Evolutionary conservation across 352 stramenopile genomes (phyloP).

Genomic region (Globisporangium solare): DNA sequence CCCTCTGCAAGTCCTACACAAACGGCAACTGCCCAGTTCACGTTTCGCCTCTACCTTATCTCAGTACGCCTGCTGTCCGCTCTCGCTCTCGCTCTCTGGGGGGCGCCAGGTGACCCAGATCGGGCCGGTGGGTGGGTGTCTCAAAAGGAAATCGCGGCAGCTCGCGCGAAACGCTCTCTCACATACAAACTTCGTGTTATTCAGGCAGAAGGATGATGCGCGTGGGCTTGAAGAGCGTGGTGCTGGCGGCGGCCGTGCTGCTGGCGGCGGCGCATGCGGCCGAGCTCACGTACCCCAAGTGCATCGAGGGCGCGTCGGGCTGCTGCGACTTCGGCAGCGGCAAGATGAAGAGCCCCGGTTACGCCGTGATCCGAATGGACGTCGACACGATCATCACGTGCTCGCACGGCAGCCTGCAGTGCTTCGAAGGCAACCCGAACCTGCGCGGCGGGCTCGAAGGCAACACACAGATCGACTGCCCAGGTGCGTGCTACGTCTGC

Average conservation of each 20-base stretch:
- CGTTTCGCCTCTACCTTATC: not conserved
- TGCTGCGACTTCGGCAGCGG: constrained; percentile 53
- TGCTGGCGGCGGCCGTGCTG: constrained; percentile 19
- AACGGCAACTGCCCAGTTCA: not conserved
- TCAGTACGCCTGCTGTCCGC: not conserved
- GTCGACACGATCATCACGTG: constrained; percentile 64
- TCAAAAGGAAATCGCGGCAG: not conserved
- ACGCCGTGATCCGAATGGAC: constrained; percentile 42
- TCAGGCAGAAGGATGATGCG: not conserved
- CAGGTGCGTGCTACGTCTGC: constrained; percentile 28
- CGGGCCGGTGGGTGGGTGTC: not conserved
- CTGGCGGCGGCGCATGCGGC: constrained; percentile 13
- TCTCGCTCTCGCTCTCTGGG: not conserved
- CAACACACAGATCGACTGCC: constrained; percentile 37
- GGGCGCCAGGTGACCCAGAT: not conserved
- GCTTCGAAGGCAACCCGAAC: constrained; percentile 53
- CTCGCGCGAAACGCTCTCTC: not conserved
- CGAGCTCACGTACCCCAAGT: constrained; percentile 50
- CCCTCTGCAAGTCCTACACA: not conserved
- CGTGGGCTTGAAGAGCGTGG: constrained; percentile 13
- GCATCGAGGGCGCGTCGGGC: constrained; percentile 27
- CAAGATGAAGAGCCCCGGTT: constrained; percentile 57
- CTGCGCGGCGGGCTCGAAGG: constrained; percentile 35
- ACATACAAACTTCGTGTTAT: constrained; percentile 1
- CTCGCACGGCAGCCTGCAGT: constrained; percentile 42